A percentile compares a stretch with the other conserved stretches of the same genome.
Conservation (phyloP, 1,284 basidiomycete species). For the Cutaneotrichosporon curvatum region DNA sequence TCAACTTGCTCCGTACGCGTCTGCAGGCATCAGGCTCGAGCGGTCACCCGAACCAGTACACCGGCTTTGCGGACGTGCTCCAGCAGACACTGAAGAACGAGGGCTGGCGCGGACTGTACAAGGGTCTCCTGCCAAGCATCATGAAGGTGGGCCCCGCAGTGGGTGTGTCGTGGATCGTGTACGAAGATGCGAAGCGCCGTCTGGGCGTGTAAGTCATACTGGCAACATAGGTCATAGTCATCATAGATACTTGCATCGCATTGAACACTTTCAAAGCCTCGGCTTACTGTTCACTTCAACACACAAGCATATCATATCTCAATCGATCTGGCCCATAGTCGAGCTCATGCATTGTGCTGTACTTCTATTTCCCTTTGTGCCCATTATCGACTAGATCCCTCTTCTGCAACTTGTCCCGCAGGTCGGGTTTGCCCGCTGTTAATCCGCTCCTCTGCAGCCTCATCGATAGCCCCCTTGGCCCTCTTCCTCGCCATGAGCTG, state of each 20-base stretch:
- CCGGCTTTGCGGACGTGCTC: slow-evolving; percentile 78
- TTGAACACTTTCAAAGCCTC: background rate
- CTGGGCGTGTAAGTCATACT: slow-evolving; percentile 32
- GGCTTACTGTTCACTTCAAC: background rate
- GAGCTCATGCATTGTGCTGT: too few species aligned
- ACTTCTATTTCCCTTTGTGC: too few species aligned
- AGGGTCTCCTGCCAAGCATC: slow-evolving; percentile 80
- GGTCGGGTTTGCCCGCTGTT: too few species aligned
- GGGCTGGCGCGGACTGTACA: slow-evolving; percentile 91
- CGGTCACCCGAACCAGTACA: slow-evolving; percentile 82
- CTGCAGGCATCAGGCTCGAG: slow-evolving; percentile 92
- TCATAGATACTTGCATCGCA: slow-evolving; percentile 13
- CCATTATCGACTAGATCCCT: too few species aligned
- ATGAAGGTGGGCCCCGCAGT: slow-evolving; percentile 94
- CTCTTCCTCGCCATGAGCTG: slow-evolving; percentile 14
- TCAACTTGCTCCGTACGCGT: slow-evolving; percentile 89
- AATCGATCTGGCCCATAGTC: too few species aligned
- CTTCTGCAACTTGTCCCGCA: too few species aligned
- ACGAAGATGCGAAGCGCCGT: slow-evolving; percentile 42
- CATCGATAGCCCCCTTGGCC: slow-evolving; percentile 5
- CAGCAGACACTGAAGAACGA: slow-evolving; percentile 74
- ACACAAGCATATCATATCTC: background rate
- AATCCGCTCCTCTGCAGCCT: background rate
- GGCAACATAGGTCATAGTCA: slow-evolving; percentile 3
- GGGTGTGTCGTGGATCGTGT: slow-evolving; percentile 85